Conservation (phyloP, 345 rosid species). For the Linum tenue region DNA sequence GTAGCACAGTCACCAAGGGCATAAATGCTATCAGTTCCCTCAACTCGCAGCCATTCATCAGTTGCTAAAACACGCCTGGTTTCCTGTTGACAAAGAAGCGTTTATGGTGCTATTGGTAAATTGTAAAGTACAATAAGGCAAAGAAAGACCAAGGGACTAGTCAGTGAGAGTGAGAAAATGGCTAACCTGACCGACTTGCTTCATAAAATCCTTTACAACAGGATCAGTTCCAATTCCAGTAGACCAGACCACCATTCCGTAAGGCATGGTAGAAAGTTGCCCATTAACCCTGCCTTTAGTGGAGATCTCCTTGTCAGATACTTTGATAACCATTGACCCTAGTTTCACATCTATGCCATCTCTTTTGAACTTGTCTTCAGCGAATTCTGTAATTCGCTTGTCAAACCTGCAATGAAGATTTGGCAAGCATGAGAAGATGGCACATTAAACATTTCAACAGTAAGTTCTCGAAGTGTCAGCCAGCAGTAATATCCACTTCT, state of each 20-base stretch:
- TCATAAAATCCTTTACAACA: constrained; percentile 79
- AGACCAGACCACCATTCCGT: constrained; percentile 98
- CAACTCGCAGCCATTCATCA: constrained; percentile 95
- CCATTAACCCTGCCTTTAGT: constrained; percentile 64
- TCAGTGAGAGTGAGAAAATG: background rate
- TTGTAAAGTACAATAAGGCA: background rate
- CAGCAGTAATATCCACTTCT: background rate
- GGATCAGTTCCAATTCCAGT: constrained; percentile 93
- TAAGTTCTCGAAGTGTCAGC: background rate
- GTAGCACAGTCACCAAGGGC: constrained; percentile 99
- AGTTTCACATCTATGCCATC: constrained; percentile 84
- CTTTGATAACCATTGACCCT: constrained; percentile 87
- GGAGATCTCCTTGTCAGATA: constrained; percentile 68
- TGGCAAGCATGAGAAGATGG: constrained; percentile 3
- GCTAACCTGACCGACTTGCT: constrained; percentile 84
- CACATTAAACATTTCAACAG: background rate
- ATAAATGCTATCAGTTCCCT: constrained; percentile 54
- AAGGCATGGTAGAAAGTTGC: constrained; percentile 49
- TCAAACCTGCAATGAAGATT: constrained; percentile 65
- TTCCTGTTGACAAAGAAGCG: constrained; percentile 25
- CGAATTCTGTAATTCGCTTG: constrained; percentile 93
- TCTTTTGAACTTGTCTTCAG: constrained; percentile 77
- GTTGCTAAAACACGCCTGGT: constrained; percentile 91
- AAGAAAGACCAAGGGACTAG: background rate
- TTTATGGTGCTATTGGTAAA: background rate